These are phyloP conservation scores for Pichia sp. DNA, from an alignment of 1,139 yeast genomes.

Conservation along the genomic window DNA sequence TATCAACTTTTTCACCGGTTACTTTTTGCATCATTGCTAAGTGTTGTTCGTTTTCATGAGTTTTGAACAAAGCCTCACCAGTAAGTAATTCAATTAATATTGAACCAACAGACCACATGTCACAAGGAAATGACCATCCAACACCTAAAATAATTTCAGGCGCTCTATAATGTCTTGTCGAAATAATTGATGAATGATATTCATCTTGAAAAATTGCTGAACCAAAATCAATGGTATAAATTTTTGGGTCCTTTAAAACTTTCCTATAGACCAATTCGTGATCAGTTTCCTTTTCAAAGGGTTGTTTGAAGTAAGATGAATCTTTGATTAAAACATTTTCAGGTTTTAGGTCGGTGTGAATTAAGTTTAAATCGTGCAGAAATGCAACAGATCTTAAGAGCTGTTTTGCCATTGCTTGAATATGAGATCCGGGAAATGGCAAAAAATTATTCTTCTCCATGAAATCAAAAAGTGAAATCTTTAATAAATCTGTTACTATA, in stretches of 20 bases:
- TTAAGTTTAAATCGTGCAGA: slow-evolving; percentile 79
- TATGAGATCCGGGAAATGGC: slow-evolving; percentile 76
- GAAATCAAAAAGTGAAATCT: slow-evolving; percentile 84
- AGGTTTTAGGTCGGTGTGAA: slow-evolving; percentile 94
- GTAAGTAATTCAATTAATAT: slow-evolving; percentile 84
- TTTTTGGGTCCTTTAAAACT: slow-evolving; percentile 61
- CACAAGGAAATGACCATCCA: slow-evolving; percentile 93
- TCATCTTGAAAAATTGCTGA: slow-evolving; percentile 92
- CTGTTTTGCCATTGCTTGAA: slow-evolving; percentile 85
- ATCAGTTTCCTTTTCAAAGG: slow-evolving; percentile 14
- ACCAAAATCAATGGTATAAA: slow-evolving; percentile 92
- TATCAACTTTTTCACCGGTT: slow-evolving; percentile 37
- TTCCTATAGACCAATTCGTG: slow-evolving; percentile 23
- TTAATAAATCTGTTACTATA: slow-evolving; percentile 81
- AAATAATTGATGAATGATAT: slow-evolving; percentile 85
- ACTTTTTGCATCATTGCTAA: slow-evolving; percentile 90
- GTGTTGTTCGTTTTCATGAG: slow-evolving; percentile 92
- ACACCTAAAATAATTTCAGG: slow-evolving; percentile 91
- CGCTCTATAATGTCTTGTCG: slow-evolving; percentile 94
- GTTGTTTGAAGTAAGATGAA: slow-evolving; percentile 35
- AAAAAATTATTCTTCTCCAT: slow-evolving; percentile 68
- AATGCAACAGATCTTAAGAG: slow-evolving; percentile 79
- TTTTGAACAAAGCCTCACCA: slow-evolving; percentile 93
- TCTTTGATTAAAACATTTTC: slow-evolving; percentile 81
- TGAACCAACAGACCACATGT: slow-evolving; percentile 95